Evolutionary conservation across 2,329 filamentous ascomycete genomes (phyloP).

Genomic region (Metarhizium sp.): DNA sequence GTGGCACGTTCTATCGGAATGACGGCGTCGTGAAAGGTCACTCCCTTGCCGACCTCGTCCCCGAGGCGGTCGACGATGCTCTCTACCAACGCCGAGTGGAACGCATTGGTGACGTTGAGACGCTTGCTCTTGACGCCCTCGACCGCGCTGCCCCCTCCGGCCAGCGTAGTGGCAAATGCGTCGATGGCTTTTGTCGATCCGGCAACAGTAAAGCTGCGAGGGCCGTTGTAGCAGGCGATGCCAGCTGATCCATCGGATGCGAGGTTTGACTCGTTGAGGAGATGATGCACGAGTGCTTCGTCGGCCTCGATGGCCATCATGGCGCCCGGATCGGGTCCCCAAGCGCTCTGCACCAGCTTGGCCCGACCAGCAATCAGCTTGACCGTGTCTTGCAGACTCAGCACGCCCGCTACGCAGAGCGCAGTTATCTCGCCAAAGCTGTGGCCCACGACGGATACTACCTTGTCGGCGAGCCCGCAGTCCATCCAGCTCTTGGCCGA

Average conservation of each 20-base stretch:
- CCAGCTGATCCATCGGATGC: too few relatives aligned
- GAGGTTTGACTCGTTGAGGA: neutral
- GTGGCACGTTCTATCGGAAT: too few relatives aligned
- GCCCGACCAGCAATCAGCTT: neutral
- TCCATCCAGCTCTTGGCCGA: neutral
- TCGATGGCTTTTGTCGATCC: too few relatives aligned
- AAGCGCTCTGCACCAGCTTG: neutral
- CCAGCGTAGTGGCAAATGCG: neutral
- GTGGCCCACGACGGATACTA: neutral
- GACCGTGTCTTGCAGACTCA: neutral
- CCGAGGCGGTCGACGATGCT: too few relatives aligned
- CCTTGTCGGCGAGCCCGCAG: neutral
- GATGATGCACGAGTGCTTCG: neutral
- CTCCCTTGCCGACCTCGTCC: too few relatives aligned
- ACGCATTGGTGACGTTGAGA: neutral
- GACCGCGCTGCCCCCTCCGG: neutral
- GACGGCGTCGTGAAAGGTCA: too few relatives aligned
- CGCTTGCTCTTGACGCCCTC: neutral
- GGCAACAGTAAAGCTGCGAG: too few relatives aligned
- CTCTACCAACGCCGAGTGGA: neutral
- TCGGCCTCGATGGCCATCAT: neutral
- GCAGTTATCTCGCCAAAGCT: too few relatives aligned
- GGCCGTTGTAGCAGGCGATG: too few relatives aligned
- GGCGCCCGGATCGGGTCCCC: neutral
- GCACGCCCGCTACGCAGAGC: too few relatives aligned